Evolutionary conservation across 257 asterid species (phyloP), one percentile per base, ranked within the genome.

Genomic region (Nicotiana undulata): DNA sequence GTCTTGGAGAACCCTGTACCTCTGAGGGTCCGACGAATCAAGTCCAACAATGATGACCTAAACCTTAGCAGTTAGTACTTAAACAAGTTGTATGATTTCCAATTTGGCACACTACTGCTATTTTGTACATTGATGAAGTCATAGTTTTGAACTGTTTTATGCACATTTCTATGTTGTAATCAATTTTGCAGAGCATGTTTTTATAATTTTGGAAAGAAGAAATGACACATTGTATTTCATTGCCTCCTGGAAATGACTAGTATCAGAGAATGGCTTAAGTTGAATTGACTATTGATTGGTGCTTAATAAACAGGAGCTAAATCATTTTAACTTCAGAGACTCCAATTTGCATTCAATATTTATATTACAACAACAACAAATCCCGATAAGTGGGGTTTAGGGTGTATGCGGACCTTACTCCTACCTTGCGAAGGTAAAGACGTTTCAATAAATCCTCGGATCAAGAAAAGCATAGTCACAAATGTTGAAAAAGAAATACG

Each of bases 1-100:
- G 92, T 93, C 81, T 84, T 93, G 80, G 89, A 91, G 87, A 89
- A 88, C 18, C 83, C 82, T 70, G 92, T 90, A 28, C 92, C 96
- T 0, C 81, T 95, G 87, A 86, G 77, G 84, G 44, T 93, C 83
- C 86, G 75, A 70, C 90, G 97, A 88, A 75, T 85, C 81, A 88
- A 86, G 79, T 83, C 77, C 61, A 85, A 83, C 46, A 26, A 81
- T 74, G 88, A 82, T 72, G 88, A 85, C 37, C 65, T 81, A 63
- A 81, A 78, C 83, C 83, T 79, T 67, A 81, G 24, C 63, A 60
- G 75, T 28, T 75, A 67, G 29, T 80, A 63, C 46, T 49, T 40
- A 2, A 56, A 31, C 24, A 17, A 10, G 13, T 44, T 40, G 61
- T 64, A 56, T 56, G 55, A 12, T 40, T 77, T 59, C 9, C 40